phyloP scores from a whole-genome alignment of 2,329 filamentous ascomycete genomes.

The Aspergillus pseudonomiae region DNA sequence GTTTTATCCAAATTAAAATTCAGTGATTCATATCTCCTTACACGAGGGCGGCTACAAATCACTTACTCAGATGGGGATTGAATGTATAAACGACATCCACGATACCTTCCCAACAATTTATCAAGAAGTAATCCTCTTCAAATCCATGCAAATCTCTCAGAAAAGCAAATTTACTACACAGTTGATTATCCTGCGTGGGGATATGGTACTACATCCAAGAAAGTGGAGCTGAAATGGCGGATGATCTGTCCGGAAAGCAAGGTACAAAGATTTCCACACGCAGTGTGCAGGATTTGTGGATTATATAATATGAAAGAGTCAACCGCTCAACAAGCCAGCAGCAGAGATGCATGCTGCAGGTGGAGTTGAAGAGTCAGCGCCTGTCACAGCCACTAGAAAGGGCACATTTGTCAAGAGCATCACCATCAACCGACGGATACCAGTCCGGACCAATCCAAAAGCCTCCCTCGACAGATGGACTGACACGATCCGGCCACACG shows the following conservation, averaged over 20 bases:
- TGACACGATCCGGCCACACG: background rate
- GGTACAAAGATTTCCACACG: background rate
- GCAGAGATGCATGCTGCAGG: background rate
- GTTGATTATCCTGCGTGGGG: background rate
- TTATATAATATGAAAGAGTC: constrained; percentile 3
- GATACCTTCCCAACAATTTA: background rate
- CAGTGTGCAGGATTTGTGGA: background rate
- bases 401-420: background rate
- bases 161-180: background rate
- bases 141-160: background rate
- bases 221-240: background rate
- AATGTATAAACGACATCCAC: background rate
- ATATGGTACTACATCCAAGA: background rate
- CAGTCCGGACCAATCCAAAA: background rate
- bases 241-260: background rate
- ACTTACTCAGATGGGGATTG: background rate
- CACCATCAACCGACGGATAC: background rate
- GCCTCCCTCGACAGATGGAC: background rate
- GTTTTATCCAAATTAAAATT: background rate
- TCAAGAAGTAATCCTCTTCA: no score
- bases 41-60: background rate
- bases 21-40: background rate
- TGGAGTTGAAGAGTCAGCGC: background rate
- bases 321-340: background rate
- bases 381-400: background rate